These are phyloP conservation scores for Fusarium bulbicola DNA, from an alignment of 2,329 filamentous ascomycete species.

Conservation along the genomic window DNA sequence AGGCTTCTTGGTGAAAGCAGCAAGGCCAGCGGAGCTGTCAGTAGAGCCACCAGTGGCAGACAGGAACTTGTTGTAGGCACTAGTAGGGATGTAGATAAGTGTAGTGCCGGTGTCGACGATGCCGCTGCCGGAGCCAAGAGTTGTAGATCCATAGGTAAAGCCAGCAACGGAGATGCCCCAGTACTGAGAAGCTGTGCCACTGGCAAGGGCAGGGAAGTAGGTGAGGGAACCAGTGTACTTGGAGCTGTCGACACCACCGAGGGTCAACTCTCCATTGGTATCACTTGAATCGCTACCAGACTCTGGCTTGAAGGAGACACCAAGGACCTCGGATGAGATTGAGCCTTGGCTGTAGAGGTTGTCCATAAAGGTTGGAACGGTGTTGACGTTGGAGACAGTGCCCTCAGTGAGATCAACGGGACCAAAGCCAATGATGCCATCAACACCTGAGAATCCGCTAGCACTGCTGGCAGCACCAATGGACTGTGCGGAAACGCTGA, in stretches of 20 bases:
- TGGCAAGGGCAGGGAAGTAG: not conserved
- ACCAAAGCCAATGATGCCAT: not conserved
- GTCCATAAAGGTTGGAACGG: not conserved
- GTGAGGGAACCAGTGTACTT: not conserved
- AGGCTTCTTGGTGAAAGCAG: not conserved
- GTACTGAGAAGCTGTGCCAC: not conserved
- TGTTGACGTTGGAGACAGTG: not conserved
- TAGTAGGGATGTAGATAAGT: not conserved
- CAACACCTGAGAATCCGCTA: not conserved
- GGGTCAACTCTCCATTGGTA: not conserved
- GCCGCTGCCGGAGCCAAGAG: not conserved
- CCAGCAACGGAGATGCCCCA: not conserved
- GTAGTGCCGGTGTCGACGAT: conserved; percentile 2
- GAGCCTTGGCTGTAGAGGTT: not conserved
- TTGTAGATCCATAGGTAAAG: not conserved
- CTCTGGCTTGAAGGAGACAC: not conserved
- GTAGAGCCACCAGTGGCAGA: not conserved
- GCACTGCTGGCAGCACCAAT: not conserved
- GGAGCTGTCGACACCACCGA: not conserved
- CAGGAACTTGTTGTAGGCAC: not conserved
- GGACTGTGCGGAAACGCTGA: accelerated
- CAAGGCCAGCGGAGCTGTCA: not conserved
- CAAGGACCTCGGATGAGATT: not conserved
- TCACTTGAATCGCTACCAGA: not conserved
- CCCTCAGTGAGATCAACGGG: not conserved